A percentile compares a stretch with the other conserved stretches of the same genome.
Evolutionary conservation across 495 filamentous ascomycete species (phyloP).

Genomic region (Podospora anserina): DNA sequence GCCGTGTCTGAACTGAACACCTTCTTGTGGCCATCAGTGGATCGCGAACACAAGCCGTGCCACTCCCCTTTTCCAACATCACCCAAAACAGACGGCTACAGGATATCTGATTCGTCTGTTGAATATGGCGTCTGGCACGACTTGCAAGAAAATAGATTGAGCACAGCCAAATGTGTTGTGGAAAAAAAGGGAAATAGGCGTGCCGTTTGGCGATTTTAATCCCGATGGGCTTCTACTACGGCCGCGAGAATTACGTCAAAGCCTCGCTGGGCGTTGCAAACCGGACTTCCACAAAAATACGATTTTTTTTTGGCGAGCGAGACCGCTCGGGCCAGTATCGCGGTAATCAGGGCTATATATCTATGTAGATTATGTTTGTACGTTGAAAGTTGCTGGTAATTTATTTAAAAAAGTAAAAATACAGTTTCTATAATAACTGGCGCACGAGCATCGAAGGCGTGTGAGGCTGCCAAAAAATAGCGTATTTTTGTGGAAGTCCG

Average conservation of each 20-base stretch:
- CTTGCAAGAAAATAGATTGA: not conserved
- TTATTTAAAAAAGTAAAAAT: too few relatives aligned
- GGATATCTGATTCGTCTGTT: not conserved
- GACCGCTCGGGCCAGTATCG: too few relatives aligned
- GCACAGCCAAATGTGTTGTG: not conserved
- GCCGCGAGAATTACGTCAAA: not conserved
- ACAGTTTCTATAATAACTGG: too few relatives aligned
- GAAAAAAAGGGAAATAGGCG: not conserved
- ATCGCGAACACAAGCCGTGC: not conserved
- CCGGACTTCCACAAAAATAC: too few relatives aligned
- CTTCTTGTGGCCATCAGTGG: constrained; percentile 4
- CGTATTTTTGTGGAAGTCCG: too few relatives aligned
- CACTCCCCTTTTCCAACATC: not conserved
- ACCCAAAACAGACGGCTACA: not conserved
- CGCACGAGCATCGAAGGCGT: too few relatives aligned
- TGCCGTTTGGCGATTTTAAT: not conserved
- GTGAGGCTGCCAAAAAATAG: too few relatives aligned
- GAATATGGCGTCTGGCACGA: not conserved
- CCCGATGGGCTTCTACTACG: not conserved
- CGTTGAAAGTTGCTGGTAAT: too few relatives aligned
- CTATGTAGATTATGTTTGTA: too few relatives aligned
- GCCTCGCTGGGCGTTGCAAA: not conserved
- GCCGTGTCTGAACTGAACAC: not conserved
- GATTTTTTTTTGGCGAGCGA: too few relatives aligned
- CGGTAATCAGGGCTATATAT: too few relatives aligned